Evolutionary conservation across 2,329 filamentous ascomycete genomes (phyloP).

Genomic region (Ceratocystiopsis sp.): DNA sequence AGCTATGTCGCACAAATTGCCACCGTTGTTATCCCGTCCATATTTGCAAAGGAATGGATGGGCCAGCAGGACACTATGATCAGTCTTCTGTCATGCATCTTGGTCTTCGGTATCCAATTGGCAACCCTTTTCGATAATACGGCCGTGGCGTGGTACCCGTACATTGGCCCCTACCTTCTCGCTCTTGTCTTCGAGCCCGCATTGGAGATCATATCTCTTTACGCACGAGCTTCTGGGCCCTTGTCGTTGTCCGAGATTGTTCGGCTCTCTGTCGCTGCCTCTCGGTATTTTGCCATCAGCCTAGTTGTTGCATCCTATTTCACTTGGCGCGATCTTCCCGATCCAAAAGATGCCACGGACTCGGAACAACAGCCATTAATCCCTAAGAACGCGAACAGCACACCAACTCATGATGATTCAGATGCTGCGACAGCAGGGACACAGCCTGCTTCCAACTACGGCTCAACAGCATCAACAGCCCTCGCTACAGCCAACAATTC

Average conservation of each 20-base stretch:
- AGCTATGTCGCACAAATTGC: conserved; percentile 32
- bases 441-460: conserved; percentile 17
- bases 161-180: conserved; percentile 44
- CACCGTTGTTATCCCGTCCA: conserved; percentile 20
- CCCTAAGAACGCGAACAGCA: conserved; percentile 19
- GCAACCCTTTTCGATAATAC: conserved; percentile 33
- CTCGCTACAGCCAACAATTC: conserved; percentile 8
- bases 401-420: not conserved
- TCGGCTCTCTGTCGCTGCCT: conserved; percentile 16
- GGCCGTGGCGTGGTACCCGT: conserved; percentile 42
- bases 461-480: conserved; percentile 19
- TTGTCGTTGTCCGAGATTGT: conserved; percentile 10
- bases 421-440: too few species aligned
- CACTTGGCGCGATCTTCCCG: conserved; percentile 9
- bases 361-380: conserved; percentile 38
- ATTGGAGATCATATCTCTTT: conserved; percentile 16
- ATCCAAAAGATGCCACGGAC: not conserved
- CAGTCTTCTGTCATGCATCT: conserved; percentile 40
- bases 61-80: conserved; percentile 33
- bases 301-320: conserved; percentile 20
- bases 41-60: conserved; percentile 21
- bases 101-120: conserved; percentile 46
- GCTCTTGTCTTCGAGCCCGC: conserved; percentile 38
- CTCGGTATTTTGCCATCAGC: conserved; percentile 18
- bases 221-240: conserved; percentile 5